Conservation (phyloP, 2,329 filamentous ascomycete genomes). For the Monilinia laxa region DNA sequence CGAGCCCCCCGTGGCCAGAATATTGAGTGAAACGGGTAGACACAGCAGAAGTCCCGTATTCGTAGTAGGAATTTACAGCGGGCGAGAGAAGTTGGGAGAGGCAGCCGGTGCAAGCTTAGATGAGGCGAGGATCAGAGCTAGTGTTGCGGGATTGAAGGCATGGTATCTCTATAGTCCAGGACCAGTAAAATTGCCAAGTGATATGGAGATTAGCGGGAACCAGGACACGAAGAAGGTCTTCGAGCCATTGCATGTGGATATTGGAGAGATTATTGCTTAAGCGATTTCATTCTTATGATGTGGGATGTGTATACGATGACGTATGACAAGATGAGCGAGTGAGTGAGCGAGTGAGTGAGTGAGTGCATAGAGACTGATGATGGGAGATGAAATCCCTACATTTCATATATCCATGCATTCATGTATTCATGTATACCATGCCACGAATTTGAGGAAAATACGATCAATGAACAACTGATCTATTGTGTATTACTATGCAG, state of each 20-base stretch:
- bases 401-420: neutral
- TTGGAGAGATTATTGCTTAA: conserved; percentile 52
- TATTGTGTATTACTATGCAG: conserved; percentile 32
- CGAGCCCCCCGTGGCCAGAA: conserved; percentile 78
- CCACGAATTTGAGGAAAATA: neutral
- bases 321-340: neutral
- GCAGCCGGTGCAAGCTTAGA: conserved; percentile 77
- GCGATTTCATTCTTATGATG: neutral
- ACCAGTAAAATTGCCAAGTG: conserved; percentile 34
- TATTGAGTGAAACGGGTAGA: conserved; percentile 89
- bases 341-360: neutral
- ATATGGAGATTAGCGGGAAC: conserved; percentile 51
- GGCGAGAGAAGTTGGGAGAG: conserved; percentile 87
- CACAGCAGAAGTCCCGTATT: conserved; percentile 83
- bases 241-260: conserved; percentile 56
- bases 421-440: neutral
- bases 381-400: conserved; percentile 5
- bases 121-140: conserved; percentile 74
- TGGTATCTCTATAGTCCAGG: conserved; percentile 94
- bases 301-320: neutral
- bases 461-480: conserved; percentile 22
- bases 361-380: conserved; percentile 16
- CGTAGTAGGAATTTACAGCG: conserved; percentile 91
- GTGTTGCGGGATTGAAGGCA: conserved; percentile 81
- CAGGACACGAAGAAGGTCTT: conserved; percentile 43